These are phyloP conservation scores for Houttuynia cordata DNA, from an alignment of 164 flowering plant species.

Conservation along the genomic window DNA sequence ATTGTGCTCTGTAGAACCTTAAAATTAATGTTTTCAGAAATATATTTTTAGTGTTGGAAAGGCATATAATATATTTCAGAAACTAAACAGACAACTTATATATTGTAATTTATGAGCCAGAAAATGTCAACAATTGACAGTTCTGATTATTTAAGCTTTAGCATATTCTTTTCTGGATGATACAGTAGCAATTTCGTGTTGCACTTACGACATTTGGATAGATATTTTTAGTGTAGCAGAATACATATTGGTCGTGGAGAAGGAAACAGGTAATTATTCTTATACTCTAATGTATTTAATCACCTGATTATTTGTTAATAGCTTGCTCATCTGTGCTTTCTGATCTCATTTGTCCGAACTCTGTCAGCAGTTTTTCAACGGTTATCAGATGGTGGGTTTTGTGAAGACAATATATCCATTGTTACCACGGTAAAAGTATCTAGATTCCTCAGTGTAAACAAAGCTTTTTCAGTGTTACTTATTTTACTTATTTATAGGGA, in stretches of 20 bases:
- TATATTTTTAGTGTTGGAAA: too few relatives aligned
- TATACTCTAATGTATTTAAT: neutral
- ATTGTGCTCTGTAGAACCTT: too few relatives aligned
- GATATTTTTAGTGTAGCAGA: constrained; percentile 57
- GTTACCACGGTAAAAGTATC: constrained; percentile 47
- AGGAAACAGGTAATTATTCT: constrained; percentile 64
- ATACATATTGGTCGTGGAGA: constrained; percentile 87
- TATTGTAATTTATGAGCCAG: too few relatives aligned
- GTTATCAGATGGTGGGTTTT: constrained; percentile 73
- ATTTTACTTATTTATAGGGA: constrained; percentile 39
- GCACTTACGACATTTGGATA: constrained; percentile 16
- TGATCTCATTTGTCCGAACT: neutral
- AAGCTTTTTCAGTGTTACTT: neutral
- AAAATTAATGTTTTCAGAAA: too few relatives aligned
- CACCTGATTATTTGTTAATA: neutral
- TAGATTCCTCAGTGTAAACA: neutral
- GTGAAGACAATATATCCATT: constrained; percentile 60
- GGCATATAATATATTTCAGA: too few relatives aligned
- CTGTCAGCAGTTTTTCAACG: constrained; percentile 78
- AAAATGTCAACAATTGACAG: too few relatives aligned
- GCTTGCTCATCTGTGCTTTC: neutral
- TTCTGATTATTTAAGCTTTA: too few relatives aligned
- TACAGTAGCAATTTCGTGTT: neutral
- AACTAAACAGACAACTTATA: too few relatives aligned
- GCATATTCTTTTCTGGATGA: too few relatives aligned